Conservation (phyloP, 495 filamentous ascomycete species). For the Tuber melanosporum region DNA sequence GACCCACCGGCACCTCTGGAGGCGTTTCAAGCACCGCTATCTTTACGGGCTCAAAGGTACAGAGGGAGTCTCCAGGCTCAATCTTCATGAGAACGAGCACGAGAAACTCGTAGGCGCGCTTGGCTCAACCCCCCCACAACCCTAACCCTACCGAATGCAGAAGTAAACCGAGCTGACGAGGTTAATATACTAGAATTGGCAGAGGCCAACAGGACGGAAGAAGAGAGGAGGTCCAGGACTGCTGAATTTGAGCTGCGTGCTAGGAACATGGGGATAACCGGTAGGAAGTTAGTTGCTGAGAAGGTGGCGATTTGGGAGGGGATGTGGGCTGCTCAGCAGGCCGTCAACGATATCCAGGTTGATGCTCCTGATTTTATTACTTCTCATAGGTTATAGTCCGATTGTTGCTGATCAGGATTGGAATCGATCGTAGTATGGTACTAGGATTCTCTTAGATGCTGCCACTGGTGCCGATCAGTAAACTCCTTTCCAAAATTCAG, state of each 20-base stretch:
- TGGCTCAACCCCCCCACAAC: too few species aligned
- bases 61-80: too few species aligned
- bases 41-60: not conserved
- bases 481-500: not conserved
- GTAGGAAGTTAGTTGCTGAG: not conserved
- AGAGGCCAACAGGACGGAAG: not conserved
- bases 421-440: not conserved
- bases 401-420: not conserved
- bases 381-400: too few species aligned
- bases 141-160: too few species aligned
- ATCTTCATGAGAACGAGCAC: too few species aligned
- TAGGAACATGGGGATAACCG: not conserved
- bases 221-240: not conserved
- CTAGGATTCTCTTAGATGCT: not conserved
- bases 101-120: too few species aligned
- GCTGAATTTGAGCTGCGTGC: not conserved
- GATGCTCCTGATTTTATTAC: not conserved
- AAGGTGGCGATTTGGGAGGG: not conserved
- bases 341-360: too few species aligned
- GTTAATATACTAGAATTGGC: not conserved
- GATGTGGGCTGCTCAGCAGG: not conserved
- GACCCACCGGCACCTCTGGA: not conserved
- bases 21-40: not conserved
- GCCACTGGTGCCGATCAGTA: not conserved
- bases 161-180: not conserved